These are phyloP conservation scores for Nakazawaea holstii DNA, from an alignment of 805 yeast species.

Conservation along the genomic window DNA sequence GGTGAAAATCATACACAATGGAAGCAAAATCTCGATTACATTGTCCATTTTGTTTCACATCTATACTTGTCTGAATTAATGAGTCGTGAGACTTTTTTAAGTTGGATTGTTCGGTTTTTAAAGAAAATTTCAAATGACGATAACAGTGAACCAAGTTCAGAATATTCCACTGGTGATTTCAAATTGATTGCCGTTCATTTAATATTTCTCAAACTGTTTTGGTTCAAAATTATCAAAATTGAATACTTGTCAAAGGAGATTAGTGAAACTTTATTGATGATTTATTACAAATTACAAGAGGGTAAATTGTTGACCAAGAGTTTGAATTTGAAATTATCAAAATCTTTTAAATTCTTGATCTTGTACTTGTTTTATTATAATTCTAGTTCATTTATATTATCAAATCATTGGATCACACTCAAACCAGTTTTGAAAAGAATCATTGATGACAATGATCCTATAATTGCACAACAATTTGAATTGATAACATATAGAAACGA, in stretches of 20 bases:
- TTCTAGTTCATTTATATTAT: conserved; percentile 58
- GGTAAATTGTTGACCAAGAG: conserved; percentile 14
- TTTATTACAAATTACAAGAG: conserved; percentile 27
- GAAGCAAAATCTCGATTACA: conserved; percentile 52
- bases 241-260: conserved; percentile 62
- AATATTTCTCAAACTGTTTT: conserved; percentile 58
- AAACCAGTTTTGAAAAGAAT: conserved; percentile 42
- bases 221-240: conserved; percentile 56
- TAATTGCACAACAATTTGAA: conserved; percentile 43
- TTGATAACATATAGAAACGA: conserved; percentile 65
- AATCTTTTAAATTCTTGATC: conserved; percentile 27
- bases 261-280: conserved; percentile 52
- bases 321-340: conserved; percentile 2
- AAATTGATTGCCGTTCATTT: conserved; percentile 26
- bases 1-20: conserved; percentile 25
- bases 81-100: conserved; percentile 55
- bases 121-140: conserved; percentile 15
- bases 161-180: conserved; percentile 16
- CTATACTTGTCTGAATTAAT: conserved; percentile 65
- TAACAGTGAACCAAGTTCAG: neutral
- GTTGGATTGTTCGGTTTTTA: conserved; percentile 57
- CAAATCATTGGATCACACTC: conserved; percentile 54
- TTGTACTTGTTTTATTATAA: conserved; percentile 41
- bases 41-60: conserved; percentile 54
- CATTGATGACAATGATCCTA: conserved; percentile 26